These are phyloP conservation scores for Trichoderma sp. DNA, from an alignment of 2,329 filamentous ascomycete species.

Conservation along the genomic window DNA sequence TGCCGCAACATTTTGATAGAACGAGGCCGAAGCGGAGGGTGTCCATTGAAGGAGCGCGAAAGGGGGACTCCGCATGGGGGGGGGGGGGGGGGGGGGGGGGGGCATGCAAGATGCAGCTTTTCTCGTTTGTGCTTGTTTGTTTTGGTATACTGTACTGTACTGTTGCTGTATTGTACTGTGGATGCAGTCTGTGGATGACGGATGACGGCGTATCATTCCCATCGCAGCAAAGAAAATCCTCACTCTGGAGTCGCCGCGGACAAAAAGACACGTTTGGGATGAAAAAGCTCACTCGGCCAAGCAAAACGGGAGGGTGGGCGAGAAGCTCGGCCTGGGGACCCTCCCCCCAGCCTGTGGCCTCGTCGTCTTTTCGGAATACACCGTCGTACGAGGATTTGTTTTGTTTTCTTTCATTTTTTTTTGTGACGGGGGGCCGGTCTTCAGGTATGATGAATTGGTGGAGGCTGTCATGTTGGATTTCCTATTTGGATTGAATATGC, in stretches of 20 bases:
- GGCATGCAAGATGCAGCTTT: background rate
- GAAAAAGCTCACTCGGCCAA: background rate
- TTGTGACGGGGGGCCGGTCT: background rate
- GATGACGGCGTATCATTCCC: background rate
- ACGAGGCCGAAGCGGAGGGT: slow-evolving; percentile 1
- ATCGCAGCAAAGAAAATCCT: background rate
- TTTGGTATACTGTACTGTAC: background rate
- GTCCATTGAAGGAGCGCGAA: background rate
- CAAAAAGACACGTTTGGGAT: background rate
- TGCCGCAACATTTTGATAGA: slow-evolving; percentile 13
- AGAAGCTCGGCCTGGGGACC: background rate
- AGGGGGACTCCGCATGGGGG: background rate
- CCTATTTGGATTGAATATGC: slow-evolving; percentile 16
- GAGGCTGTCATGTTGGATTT: slow-evolving; percentile 4
- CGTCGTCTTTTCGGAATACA: background rate
- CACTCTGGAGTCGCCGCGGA: background rate
- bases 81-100: too few relatives aligned
- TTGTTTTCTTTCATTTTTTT: too few relatives aligned
- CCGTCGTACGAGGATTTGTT: slow-evolving; percentile 8
- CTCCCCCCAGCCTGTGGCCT: slow-evolving; percentile 1
- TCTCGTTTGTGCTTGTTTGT: background rate
- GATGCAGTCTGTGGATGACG: background rate
- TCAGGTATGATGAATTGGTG: slow-evolving; percentile 6
- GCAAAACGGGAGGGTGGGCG: background rate
- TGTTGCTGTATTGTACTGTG: background rate